These are phyloP conservation scores for Coniferiporia weirii DNA, from an alignment of 1,284 basidiomycete species.

Conservation along the genomic window DNA sequence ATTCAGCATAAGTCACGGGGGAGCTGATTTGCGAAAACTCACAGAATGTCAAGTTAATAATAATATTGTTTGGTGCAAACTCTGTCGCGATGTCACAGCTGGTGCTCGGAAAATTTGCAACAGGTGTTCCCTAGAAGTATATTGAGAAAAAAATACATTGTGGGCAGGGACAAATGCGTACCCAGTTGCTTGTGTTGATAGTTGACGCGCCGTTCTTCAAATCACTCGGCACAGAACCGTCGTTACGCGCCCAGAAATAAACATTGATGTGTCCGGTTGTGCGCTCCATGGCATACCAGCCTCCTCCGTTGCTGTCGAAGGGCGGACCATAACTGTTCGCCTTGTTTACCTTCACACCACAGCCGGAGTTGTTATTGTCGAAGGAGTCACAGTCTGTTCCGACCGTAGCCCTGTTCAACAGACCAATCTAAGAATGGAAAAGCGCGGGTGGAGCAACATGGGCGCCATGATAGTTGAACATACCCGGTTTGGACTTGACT, in stretches of 20 bases:
- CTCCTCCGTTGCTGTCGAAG: slow-evolving; percentile 57
- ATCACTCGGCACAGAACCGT: slow-evolving; percentile 34
- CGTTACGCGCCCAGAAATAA: slow-evolving; percentile 47
- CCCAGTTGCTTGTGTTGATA: slow-evolving; percentile 41
- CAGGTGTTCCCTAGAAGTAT: slow-evolving; percentile 32
- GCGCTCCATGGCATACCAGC: slow-evolving; percentile 51
- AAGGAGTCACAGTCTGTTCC: slow-evolving; percentile 46
- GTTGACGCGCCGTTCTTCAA: slow-evolving; percentile 33
- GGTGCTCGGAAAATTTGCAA: slow-evolving; percentile 40
- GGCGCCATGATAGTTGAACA: slow-evolving; percentile 19
- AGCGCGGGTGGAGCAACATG: not conserved
- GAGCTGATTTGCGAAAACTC: not conserved
- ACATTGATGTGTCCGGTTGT: slow-evolving; percentile 39
- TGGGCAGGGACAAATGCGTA: slow-evolving; percentile 22
- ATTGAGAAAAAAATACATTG: slow-evolving; percentile 9
- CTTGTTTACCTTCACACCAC: slow-evolving; percentile 47
- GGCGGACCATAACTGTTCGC: slow-evolving; percentile 47
- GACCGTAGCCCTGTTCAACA: slow-evolving; percentile 28
- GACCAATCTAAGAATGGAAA: not conserved
- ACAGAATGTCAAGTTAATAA: slow-evolving; percentile 38
- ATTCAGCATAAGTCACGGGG: not conserved
- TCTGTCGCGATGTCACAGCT: slow-evolving; percentile 36
- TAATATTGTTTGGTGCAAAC: slow-evolving; percentile 42
- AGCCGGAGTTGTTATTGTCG: slow-evolving; percentile 56
- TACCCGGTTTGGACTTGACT: slow-evolving; percentile 22